phyloP scores from a whole-genome alignment of 169 alveolate genomes.

The Besnoitia besnoiti region DNA sequence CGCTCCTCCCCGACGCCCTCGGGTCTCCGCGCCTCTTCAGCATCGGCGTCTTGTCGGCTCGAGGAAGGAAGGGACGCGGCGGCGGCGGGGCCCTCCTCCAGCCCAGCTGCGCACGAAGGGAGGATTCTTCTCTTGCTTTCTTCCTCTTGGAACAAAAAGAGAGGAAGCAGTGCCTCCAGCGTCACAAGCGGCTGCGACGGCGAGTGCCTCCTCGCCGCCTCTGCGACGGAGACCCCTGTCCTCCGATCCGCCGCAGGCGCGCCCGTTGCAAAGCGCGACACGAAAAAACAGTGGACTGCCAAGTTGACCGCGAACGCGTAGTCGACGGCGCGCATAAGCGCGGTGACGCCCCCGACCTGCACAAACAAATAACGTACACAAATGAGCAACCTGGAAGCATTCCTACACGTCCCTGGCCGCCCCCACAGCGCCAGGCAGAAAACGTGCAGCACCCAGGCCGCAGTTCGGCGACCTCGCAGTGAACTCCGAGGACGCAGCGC shows the following conservation, averaged over 20 bases:
- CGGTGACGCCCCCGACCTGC: conserved; percentile 62
- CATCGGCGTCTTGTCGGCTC: not conserved
- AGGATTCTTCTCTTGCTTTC: not conserved
- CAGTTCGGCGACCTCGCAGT: too few species aligned
- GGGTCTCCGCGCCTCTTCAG: not conserved
- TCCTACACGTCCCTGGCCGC: too few species aligned
- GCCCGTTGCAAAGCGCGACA: not conserved
- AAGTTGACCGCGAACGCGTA: conserved; percentile 60
- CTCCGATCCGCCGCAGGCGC: not conserved
- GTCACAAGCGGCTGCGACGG: not conserved
- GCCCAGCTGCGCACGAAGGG: not conserved
- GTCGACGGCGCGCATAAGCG: conserved; percentile 46
- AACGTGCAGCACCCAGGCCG: too few species aligned
- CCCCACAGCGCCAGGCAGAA: too few species aligned
- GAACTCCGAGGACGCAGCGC: too few species aligned
- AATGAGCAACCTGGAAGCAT: too few species aligned
- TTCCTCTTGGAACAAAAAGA: not conserved
- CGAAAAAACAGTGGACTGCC: conserved; percentile 35
- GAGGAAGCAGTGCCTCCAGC: not conserved
- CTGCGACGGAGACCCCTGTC: not conserved
- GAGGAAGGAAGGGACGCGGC: not conserved
- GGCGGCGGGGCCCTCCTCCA: too few species aligned
- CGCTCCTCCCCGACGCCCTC: not conserved
- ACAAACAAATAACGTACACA: too few species aligned
- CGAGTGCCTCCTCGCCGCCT: not conserved